Evolutionary conservation across 371 early-diverging fungal genomes (phyloP).

Genomic region (Rhizomucor pusillus): DNA sequence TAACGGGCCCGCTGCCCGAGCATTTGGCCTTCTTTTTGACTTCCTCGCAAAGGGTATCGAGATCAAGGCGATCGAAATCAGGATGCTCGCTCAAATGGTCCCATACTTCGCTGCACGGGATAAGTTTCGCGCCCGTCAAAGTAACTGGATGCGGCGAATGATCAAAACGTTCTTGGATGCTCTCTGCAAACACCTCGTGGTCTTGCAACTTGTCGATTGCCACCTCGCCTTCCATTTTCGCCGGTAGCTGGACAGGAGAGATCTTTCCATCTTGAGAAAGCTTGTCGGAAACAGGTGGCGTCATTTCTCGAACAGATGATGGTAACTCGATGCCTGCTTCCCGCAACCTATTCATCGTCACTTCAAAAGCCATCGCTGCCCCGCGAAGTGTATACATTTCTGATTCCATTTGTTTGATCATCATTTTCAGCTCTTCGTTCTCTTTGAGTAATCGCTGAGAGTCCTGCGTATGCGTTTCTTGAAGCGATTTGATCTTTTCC

Average conservation of each 20-base stretch:
- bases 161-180: conserved; percentile 13
- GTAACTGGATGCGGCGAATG: conserved; percentile 16
- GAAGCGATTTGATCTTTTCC: conserved; percentile 52
- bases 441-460: conserved; percentile 14
- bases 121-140: conserved; percentile 7
- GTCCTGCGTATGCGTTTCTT: conserved; percentile 24
- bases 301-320: conserved; percentile 1
- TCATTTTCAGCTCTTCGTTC: conserved; percentile 15
- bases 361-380: conserved; percentile 22
- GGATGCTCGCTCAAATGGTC: conserved; percentile 46
- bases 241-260: conserved; percentile 2
- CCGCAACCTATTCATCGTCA: conserved; percentile 20
- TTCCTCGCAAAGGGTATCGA: conserved; percentile 54
- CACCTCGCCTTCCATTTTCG: neutral
- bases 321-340: conserved; percentile 19
- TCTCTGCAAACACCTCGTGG: conserved; percentile 19
- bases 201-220: neutral
- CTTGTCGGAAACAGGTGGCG: conserved; percentile 11
- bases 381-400: conserved; percentile 27
- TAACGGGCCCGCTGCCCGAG: conserved; percentile 49
- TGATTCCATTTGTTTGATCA: conserved; percentile 21
- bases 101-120: conserved; percentile 35
- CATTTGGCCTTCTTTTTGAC: conserved; percentile 61
- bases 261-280: neutral
- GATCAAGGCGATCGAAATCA: conserved; percentile 51